Conservation (phyloP, 2,329 filamentous ascomycete genomes). For the Lachnellula suecica region DNA sequence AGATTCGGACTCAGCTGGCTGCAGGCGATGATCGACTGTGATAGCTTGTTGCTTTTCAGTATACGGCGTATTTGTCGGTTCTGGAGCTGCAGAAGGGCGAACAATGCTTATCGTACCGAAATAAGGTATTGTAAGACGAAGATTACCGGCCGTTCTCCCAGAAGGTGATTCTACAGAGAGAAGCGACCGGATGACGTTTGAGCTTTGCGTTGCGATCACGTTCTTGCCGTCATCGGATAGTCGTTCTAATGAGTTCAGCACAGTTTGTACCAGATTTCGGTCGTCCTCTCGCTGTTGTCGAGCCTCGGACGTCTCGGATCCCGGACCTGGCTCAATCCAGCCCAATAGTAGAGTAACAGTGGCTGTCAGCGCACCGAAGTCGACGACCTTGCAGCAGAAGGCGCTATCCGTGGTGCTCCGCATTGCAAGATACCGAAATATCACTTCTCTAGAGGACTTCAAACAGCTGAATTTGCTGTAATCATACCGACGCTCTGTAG, state of each 20-base stretch:
- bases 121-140: constrained; percentile 33
- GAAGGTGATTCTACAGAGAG: constrained; percentile 23
- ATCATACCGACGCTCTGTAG: constrained; percentile 31
- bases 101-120: constrained; percentile 32
- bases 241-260: constrained; percentile 25
- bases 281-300: constrained; percentile 21
- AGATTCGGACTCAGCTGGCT: background rate
- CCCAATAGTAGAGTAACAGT: constrained; percentile 29
- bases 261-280: constrained; percentile 20
- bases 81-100: constrained; percentile 10
- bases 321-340: constrained; percentile 19
- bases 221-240: constrained; percentile 16
- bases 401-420: constrained; percentile 15
- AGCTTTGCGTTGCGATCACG: constrained; percentile 27
- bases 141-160: constrained; percentile 17
- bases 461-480: constrained; percentile 33
- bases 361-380: constrained; percentile 30
- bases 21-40: background rate
- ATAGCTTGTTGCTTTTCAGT: background rate
- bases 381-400: constrained; percentile 31
- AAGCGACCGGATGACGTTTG: constrained; percentile 29
- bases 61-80: background rate
- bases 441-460: constrained; percentile 28
- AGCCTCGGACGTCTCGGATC: constrained; percentile 11
- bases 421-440: constrained; percentile 27